phyloP scores from a whole-genome alignment of 2,329 filamentous ascomycete species.

The Leptographium flavum region DNA sequence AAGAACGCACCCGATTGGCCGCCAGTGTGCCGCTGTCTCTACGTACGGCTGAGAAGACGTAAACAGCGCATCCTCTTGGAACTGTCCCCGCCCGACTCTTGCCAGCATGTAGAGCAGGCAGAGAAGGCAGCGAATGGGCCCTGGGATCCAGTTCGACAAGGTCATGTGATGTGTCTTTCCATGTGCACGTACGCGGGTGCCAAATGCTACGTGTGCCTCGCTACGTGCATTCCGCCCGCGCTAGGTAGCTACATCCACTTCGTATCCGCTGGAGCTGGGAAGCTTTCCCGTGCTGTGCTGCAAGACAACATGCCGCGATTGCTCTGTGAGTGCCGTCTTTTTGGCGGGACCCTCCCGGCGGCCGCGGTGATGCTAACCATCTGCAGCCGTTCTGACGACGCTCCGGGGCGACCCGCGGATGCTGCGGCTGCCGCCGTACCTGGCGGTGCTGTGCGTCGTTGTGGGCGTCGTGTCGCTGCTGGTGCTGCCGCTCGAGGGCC shows the following conservation, averaged over 20 bases:
- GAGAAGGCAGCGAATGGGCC: no score
- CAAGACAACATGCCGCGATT: slow-evolving; percentile 34
- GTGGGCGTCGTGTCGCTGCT: slow-evolving; percentile 84
- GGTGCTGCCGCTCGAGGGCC: slow-evolving; percentile 75
- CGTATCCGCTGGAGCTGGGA: not conserved
- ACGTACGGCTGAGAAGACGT: no score
- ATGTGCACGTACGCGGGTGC: not conserved
- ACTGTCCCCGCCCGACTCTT: no score
- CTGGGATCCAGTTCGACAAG: no score
- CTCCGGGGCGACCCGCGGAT: slow-evolving; percentile 71
- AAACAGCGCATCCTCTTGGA: no score
- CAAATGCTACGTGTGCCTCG: not conserved
- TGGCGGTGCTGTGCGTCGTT: slow-evolving; percentile 72
- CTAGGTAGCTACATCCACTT: not conserved
- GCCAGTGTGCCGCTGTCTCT: no score
- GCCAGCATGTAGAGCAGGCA: no score
- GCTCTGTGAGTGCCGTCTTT: slow-evolving; percentile 29
- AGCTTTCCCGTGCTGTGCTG: not conserved
- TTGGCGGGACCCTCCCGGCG: no score
- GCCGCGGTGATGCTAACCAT: not conserved
- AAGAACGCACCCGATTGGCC: no score
- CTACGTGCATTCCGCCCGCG: not conserved
- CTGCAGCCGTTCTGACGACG: slow-evolving; percentile 44
- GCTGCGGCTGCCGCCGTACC: slow-evolving; percentile 71
- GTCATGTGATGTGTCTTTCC: no score